Conservation (phyloP, 2,329 filamentous ascomycete genomes). For the Cordyceps fumosorosea region DNA sequence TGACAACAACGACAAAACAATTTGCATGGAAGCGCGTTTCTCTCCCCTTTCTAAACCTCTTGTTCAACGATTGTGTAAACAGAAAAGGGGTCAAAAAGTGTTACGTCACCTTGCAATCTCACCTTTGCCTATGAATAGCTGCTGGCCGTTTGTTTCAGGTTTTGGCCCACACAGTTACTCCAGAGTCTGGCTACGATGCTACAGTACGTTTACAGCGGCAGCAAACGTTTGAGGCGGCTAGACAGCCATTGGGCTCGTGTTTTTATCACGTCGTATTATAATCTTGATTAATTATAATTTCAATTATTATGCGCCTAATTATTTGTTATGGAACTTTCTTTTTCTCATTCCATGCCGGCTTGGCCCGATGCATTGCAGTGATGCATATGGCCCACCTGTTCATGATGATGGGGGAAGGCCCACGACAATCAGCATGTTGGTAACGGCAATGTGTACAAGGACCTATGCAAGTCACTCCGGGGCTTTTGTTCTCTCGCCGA, state of each 20-base stretch:
- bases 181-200: background rate
- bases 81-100: background rate
- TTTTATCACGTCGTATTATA: too few relatives aligned
- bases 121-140: background rate
- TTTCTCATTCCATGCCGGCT: too few relatives aligned
- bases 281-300: too few relatives aligned
- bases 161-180: background rate
- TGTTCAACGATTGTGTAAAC: background rate
- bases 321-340: too few relatives aligned
- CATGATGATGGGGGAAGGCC: too few relatives aligned
- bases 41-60: background rate
- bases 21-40: background rate
- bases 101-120: background rate
- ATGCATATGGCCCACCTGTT: too few relatives aligned
- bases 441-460: too few relatives aligned
- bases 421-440: too few relatives aligned
- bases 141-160: background rate
- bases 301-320: too few relatives aligned
- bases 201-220: background rate
- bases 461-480: too few relatives aligned
- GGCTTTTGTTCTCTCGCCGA: too few relatives aligned
- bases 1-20: background rate
- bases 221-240: background rate
- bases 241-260: background rate
- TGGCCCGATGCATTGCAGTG: too few relatives aligned